Evolutionary conservation across 2,329 filamentous ascomycete genomes (phyloP), one percentile per base, ranked within the genome.

Genomic region (Diaporthe sp.): DNA sequence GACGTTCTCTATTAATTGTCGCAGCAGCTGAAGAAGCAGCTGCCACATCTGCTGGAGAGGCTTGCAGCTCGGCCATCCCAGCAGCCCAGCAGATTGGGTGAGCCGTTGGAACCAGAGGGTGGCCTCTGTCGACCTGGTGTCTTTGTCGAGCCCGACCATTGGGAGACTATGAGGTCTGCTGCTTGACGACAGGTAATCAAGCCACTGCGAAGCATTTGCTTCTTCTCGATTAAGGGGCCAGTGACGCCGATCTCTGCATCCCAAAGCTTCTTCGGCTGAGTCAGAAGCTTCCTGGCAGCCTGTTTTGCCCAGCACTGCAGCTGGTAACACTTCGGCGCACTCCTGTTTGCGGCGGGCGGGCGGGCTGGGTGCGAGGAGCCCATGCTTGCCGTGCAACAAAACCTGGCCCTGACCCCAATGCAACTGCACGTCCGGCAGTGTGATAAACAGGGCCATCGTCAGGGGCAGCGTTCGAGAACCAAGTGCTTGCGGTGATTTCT

Each of bases 401-500:
- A 42, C 70, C 55, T 53, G 59, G 63, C 55, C 72, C 55, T 25
- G 56, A 61, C 32, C 68, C 70, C 63, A 51, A 47, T 53, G 63
- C 63, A 53, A 66, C 55, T 56, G 44, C 61, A 22, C 15, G 30
- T 47, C 66, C 58, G 37, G 70, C 37, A 47, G 51, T 61, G 69
- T n/a, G n/a, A n/a, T 32, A 66, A 35, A 58, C 73, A 51, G 63
- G 72, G 63, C 73, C 22, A 27, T 65, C 73, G 44, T 73, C 73
- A 70, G 70, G 70, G 73, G 69, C 32, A 32, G 47, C 22, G 22
- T 55, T 65, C 58, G 37, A 58, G 72, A 74, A 65, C 44, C 70
- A 70, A 22, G 65, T 75, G 73, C 59, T 59, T 75, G 73, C 63
- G 50, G 65, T 73, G 70, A 63, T 53, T 72, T 71, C 56, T 72